Base-by-base conservation (phyloP, 495 filamentous ascomycete species). In the Penicillium maclennaniae region DNA sequence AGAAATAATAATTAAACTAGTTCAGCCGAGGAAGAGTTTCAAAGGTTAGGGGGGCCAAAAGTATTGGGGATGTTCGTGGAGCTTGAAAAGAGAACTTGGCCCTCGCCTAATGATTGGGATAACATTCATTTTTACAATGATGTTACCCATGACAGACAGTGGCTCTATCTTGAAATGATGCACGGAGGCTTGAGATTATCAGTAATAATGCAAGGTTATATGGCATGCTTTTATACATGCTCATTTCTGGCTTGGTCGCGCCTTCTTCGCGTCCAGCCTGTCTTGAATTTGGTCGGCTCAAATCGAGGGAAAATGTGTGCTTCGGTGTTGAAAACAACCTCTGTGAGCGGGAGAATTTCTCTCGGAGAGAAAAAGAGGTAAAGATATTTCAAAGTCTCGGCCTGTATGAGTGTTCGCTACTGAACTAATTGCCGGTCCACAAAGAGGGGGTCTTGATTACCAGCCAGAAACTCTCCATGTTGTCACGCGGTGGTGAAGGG, bases 321-420 rank as follows among this genome's bases (percentile, higher is more conserved):
- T 19, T 49, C 47, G 2, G 47, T 49, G 31, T 49, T 49, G 47
- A 49, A 49, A 20, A 49, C 47, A 4, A 49, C 36, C 15, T 49
- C 47, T 6, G 47, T 49, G 1, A 49, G 37, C 23, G 47, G 47
- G 31, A 49, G 47, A 6, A 16, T 28, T 6, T 49, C 44, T 10
- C 14, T 48, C 4, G 52, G 52, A 12, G 85, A 88, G 69, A 95
- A 95, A 16, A 93, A 77, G 43, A 95, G 79, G 66, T 91, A 95
- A 51, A 95, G 83, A 59, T 93, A 95, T 69, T 95, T 95, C 46
- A 95, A 72, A 36, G 89, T 95, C 69, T 95, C 90, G 52, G 89
- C 90, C 52, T 55, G 16, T 1, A 36, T 1, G n/a, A 28, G 26
- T 39, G 43, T 45, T 34, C 34, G 26, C 19, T 17, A 28, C 10